These are phyloP conservation scores for Phytophthora pini DNA, from an alignment of 352 stramenopile species.

Conservation along the genomic window DNA sequence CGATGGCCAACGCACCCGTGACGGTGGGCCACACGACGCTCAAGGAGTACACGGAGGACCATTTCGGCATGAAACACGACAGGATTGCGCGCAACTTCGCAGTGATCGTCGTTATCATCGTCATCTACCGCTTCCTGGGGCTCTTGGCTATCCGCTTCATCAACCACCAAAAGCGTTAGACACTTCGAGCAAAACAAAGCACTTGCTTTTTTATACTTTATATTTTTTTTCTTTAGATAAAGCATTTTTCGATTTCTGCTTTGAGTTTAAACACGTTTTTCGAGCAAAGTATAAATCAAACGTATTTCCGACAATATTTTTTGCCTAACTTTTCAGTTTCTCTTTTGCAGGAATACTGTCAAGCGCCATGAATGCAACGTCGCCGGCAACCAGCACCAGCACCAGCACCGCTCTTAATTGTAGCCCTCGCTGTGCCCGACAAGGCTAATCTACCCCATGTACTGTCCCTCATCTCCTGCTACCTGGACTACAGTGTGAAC, in stretches of 20 bases:
- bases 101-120: constrained; percentile 29
- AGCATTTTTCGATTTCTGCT: too few relatives aligned
- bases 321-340: too few relatives aligned
- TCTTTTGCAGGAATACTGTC: background rate
- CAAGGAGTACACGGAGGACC: constrained; percentile 29
- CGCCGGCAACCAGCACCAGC: too few relatives aligned
- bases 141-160: constrained; percentile 31
- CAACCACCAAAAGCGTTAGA: constrained; percentile 43
- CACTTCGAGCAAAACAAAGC: too few relatives aligned
- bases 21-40: constrained; percentile 26
- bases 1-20: constrained; percentile 28
- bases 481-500: constrained; percentile 2
- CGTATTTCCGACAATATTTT: too few relatives aligned
- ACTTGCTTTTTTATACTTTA: too few relatives aligned
- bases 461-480: constrained; percentile 3
- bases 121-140: constrained; percentile 38
- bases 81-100: constrained; percentile 40
- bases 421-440: constrained; percentile 1
- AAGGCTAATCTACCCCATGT: background rate
- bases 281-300: too few relatives aligned
- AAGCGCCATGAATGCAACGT: background rate
- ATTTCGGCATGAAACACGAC: constrained; percentile 29
- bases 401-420: background rate
- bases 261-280: too few relatives aligned
- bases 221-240: background rate